Evolutionary conservation across 2,329 filamentous ascomycete genomes (phyloP), one percentile per base, ranked within the genome.

Genomic region (Fusarium sp.): DNA sequence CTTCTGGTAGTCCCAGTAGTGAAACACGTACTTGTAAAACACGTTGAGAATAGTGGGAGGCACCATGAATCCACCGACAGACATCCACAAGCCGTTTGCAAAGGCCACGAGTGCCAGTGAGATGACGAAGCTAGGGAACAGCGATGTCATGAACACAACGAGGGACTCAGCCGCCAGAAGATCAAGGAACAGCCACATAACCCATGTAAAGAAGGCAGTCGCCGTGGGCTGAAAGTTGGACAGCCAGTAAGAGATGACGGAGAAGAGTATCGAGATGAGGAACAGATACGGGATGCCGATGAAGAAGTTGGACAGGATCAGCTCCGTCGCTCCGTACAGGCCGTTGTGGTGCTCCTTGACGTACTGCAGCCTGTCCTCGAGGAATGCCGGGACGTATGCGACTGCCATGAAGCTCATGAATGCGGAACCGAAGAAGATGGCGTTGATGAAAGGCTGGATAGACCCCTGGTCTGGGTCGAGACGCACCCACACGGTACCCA

Each of bases 1-100:
- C 47, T 86, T 89, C 80, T 96, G 94, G 79, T 97, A 97, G 80
- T 97, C 93, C 79, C 95, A 95, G 81, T 95, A 97, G 80, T 95
- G 93, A 77, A 97, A 97, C 7, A 93, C 93, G 77, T 97, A 97
- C 81, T 91, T 90, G 91, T 93, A 97, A 77, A 97, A 97, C 3
- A 89, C 90, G 81, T 97, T 97, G 45, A 97, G 87, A 3, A 92
- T 89, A 1, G 86, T 89, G 5, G 92, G 90, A 4, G 90, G 88
- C 2, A 97, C 94, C 81, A 97, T 88, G 84, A 97, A 97, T 1
- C 95, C 95, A 62, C 92, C 91, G 2, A 96, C 93, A 61, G 89
- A 91, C 94, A 97, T 97, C 94, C 94, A 97, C 8, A 97, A 86
- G 0, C 94, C 95, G 82, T 97, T 97, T 25, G 93, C 92, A 79